These are phyloP conservation scores for Beauveria scarabaeidicola DNA, from an alignment of 2,329 filamentous ascomycete species.

Conservation along the genomic window DNA sequence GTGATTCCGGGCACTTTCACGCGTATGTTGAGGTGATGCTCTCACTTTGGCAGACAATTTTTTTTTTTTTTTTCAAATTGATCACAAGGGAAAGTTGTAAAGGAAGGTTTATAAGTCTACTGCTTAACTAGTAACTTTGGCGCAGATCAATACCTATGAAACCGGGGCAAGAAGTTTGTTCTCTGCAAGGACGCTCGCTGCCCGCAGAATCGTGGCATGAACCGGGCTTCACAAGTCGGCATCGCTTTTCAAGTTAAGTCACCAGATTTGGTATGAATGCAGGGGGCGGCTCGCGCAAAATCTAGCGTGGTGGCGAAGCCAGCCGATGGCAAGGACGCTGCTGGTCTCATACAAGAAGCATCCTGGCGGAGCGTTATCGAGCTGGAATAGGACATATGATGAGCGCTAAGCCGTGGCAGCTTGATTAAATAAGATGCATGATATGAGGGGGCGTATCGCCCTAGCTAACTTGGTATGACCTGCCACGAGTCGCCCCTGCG, in stretches of 20 bases:
- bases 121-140: neutral
- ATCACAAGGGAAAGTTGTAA: too few species aligned
- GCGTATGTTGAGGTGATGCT: neutral
- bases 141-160: neutral
- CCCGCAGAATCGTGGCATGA: too few species aligned
- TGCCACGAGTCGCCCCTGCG: neutral
- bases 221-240: too few species aligned
- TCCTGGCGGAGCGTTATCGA: too few species aligned
- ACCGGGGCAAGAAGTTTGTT: neutral
- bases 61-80: too few species aligned
- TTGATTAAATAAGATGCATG: too few species aligned
- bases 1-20: too few species aligned
- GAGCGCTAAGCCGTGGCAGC: too few species aligned
- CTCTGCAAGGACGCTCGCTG: too few species aligned
- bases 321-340: neutral
- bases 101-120: neutral
- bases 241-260: neutral
- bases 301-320: neutral
- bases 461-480: neutral
- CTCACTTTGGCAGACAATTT: constrained; percentile 17
- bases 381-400: neutral
- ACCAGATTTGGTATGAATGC: neutral
- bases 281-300: neutral
- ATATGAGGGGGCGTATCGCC: too few species aligned
- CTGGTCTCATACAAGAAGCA: neutral